Percentiles rank a stretch among this genome's conserved stretches.
Evolutionary conservation across 2,329 filamentous ascomycete species (phyloP).

Genomic region (Ceratocystis papillata): DNA sequence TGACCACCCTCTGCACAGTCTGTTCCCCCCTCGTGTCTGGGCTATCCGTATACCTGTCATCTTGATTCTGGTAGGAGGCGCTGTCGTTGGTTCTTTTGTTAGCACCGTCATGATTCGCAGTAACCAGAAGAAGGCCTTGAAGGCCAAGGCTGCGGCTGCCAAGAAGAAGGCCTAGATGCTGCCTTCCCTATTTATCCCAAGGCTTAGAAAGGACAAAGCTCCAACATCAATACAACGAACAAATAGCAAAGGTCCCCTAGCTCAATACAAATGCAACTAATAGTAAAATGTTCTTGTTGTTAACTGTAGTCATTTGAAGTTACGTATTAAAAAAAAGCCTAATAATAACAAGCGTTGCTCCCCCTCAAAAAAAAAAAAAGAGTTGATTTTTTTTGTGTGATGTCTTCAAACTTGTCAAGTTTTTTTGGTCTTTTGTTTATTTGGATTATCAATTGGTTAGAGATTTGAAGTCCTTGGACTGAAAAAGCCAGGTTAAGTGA

Average conservation of each 20-base stretch:
- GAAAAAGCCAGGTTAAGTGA: not conserved
- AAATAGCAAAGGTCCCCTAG: not conserved
- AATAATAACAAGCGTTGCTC: not conserved
- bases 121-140: slow-evolving; percentile 94
- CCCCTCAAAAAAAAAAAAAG: slow-evolving; percentile 6
- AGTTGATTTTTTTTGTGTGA: slow-evolving; percentile 8
- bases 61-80: slow-evolving; percentile 78
- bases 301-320: not conserved
- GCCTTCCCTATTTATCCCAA: not conserved
- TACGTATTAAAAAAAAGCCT: not conserved
- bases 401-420: slow-evolving; percentile 9
- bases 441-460: not conserved
- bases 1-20: slow-evolving; percentile 80
- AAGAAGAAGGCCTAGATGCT: slow-evolving; percentile 70
- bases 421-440: slow-evolving; percentile 15
- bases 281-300: no score
- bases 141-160: slow-evolving; percentile 63
- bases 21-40: slow-evolving; percentile 97
- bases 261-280: no score
- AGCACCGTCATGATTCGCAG: slow-evolving; percentile 97
- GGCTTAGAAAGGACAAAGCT: no score
- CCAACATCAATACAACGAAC: not conserved
- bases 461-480: no score
- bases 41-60: slow-evolving; percentile 97
- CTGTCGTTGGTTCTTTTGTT: slow-evolving; percentile 92